Percentiles rank a stretch among this genome's conserved stretches.
Evolutionary conservation across 176 grass and related monocot genomes (phyloP).

Genomic region (Neostapfia colusana): DNA sequence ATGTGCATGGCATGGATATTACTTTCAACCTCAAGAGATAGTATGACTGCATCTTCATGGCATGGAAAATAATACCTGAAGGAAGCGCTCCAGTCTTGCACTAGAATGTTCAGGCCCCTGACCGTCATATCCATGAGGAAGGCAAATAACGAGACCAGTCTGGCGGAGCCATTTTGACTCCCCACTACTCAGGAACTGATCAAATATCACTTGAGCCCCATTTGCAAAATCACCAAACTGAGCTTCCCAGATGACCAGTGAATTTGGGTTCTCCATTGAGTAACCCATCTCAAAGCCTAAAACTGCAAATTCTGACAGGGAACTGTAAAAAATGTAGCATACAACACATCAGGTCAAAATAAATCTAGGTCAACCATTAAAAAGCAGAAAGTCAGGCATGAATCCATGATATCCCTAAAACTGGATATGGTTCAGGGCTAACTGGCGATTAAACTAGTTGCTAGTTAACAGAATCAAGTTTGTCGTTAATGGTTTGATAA

Average conservation of each 20-base stretch:
- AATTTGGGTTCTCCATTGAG: slow-evolving; percentile 98
- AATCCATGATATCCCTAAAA: not conserved
- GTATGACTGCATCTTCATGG: not conserved
- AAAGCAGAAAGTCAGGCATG: not conserved
- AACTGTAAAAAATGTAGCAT: slow-evolving; percentile 61
- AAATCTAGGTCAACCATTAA: slow-evolving; percentile 16
- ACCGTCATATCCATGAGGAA: slow-evolving; percentile 97
- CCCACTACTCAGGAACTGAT: slow-evolving; percentile 97
- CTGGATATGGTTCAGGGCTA: not conserved
- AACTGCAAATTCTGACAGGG: slow-evolving; percentile 96
- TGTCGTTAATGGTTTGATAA: not conserved
- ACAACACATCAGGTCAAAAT: slow-evolving; percentile 25
- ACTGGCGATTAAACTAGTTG: too few relatives aligned
- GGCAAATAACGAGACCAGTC: slow-evolving; percentile 74
- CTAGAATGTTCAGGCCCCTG: slow-evolving; percentile 99
- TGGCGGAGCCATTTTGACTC: slow-evolving; percentile 98
- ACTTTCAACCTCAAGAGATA: slow-evolving; percentile 8
- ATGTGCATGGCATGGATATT: not conserved
- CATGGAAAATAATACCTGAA: slow-evolving; percentile 67
- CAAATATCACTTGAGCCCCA: slow-evolving; percentile 99
- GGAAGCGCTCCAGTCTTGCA: slow-evolving; percentile 90
- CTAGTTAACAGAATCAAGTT: too few relatives aligned
- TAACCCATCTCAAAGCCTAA: slow-evolving; percentile 97
- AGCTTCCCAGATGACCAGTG: slow-evolving; percentile 92
- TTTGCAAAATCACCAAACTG: slow-evolving; percentile 98